Evolutionary conservation across 331 rosid species (phyloP), one percentile per base, ranked within the genome.

Genomic region (Ulmus americana): DNA sequence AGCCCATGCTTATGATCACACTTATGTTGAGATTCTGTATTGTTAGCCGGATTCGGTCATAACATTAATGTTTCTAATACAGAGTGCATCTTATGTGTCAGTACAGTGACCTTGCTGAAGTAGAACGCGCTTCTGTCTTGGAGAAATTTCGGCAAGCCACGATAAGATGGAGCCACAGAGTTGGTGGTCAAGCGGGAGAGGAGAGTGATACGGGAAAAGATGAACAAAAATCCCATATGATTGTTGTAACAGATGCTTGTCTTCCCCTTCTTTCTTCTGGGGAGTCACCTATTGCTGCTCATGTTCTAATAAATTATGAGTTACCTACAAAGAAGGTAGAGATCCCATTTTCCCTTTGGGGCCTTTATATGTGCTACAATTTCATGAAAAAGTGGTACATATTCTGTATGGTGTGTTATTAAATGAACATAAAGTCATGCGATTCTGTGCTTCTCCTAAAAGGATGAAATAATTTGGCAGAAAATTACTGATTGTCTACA

Each of bases 61-160:
- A 20, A 20, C 22, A 20, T 20, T 20, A 20, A 20, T 20, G 74
- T 47, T 67, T 50, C 65, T 78, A 41, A 75, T 51, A 6, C 15
- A 6, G 35, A 13, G 13, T 41, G 54, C 46, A 6, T 15, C 59
- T 45, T 61, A 46, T 75, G 15, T 79, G 51, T 44, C 87, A 88
- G 95, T 85, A 92, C 81, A 83, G 88, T 76, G 98, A 92, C 83
- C 91, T 89, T n/a, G 90, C 81, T 22, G 98, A 82, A 76, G 76
- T 83, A 55, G 95, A 89, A 71, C 91, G 98, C 45, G 79, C 85
- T 70, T 60, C 14, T 22, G 58, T 79, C 35, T 54, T 92, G 18
- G 97, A 92, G 70, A 81, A 68, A 42, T 89, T 87, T 72, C 73
- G 69, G 59, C 84, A 82, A 76, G 83, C 86, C 45, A 49, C 85